These are phyloP conservation scores for Narthecium ossifragum DNA, from an alignment of 106 monocot species.

Conservation along the genomic window DNA sequence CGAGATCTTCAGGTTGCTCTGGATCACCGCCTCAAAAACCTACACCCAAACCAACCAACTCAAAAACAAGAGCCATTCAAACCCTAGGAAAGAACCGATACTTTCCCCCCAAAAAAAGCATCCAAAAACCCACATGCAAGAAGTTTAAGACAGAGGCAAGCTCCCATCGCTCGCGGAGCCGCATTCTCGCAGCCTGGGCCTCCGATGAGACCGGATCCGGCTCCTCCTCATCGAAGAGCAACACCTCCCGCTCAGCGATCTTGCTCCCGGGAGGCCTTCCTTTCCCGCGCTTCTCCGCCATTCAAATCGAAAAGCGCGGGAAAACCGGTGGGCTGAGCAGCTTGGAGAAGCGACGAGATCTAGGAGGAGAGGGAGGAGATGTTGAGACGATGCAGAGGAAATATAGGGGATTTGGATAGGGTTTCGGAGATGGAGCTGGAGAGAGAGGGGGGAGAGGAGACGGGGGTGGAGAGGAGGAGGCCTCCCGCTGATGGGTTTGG, in stretches of 20 bases:
- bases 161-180: constrained; percentile 61
- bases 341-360: neutral
- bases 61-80: neutral
- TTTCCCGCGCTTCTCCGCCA: constrained; percentile 14
- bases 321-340: neutral
- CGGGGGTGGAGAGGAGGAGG: no score
- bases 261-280: neutral
- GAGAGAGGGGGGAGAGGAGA: no score
- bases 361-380: neutral
- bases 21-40: constrained; percentile 48
- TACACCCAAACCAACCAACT: constrained; percentile 10
- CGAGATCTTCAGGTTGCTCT: constrained; percentile 28
- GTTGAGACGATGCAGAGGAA: neutral
- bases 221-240: neutral
- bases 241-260: neutral
- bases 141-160: constrained; percentile 63
- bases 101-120: neutral
- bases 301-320: constrained; percentile 22
- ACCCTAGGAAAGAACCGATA: neutral
- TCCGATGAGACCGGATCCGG: constrained; percentile 4
- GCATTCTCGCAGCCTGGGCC: constrained; percentile 9
- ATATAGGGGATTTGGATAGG: neutral
- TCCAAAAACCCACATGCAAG: constrained; percentile 25
- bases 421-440: no score
- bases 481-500: no score